Percentiles rank a stretch among this genome's conserved stretches.
phyloP scores from a whole-genome alignment of 495 filamentous ascomycete species.

The Sordaria brevicollis region DNA sequence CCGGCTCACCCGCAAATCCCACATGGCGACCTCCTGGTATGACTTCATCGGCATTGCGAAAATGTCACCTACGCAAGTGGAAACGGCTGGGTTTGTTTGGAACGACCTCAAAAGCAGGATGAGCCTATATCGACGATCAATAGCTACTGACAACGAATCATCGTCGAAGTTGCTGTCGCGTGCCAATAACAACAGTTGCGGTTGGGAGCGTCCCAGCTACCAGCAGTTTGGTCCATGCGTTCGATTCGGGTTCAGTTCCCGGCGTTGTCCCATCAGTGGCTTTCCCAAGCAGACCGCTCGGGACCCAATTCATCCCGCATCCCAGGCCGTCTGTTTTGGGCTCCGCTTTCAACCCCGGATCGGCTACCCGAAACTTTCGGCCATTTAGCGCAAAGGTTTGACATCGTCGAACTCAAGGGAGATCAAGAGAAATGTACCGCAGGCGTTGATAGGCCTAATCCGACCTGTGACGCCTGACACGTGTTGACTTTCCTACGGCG shows the following conservation, averaged over 20 bases:
- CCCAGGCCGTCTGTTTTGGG: background rate
- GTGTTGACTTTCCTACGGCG: background rate
- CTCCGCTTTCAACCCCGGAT: background rate
- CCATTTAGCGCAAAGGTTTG: background rate
- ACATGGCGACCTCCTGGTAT: background rate
- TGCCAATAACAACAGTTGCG: background rate
- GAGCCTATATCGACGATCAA: background rate
- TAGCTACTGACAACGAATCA: background rate
- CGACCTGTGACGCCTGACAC: background rate
- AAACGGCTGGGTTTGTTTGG: background rate
- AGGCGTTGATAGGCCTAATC: background rate
- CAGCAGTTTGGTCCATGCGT: background rate
- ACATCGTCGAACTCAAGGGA: background rate
- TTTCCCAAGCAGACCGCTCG: background rate
- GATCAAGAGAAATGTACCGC: background rate
- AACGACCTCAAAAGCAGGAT: background rate
- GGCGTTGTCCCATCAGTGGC: background rate
- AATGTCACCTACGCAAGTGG: background rate
- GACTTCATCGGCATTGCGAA: background rate
- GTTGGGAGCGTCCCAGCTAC: background rate
- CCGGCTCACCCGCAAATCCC: background rate
- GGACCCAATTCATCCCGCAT: background rate
- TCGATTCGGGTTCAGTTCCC: background rate
- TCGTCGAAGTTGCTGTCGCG: background rate
- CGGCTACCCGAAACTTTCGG: background rate